Evolutionary conservation across 164 flowering plant species (phyloP), one percentile per base, ranked within the genome.

Genomic region (Macadamia tetraphylla): DNA sequence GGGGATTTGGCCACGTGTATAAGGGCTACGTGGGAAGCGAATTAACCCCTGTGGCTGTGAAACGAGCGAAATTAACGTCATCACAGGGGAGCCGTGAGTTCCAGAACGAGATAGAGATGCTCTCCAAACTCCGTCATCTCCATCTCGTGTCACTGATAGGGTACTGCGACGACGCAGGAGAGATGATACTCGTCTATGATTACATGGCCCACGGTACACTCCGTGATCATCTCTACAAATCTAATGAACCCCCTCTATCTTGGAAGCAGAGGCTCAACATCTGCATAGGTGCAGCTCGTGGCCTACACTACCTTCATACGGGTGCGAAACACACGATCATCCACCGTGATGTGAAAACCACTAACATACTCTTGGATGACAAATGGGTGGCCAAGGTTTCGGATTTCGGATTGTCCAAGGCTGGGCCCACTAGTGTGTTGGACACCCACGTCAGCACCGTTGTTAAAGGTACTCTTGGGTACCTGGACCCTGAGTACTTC

Each of bases 371-470:
- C 31, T 60, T 71, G 48, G 69, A 72, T 57, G 62, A 67, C 1
- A 60, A 72, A 35, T 66, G 65, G 68, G 69, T 71, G 32, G 74
- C 69, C 11, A 71, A 71, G 69, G 64, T 71, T 18, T 71, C 74
- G 5, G 74, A 71, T 65, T 71, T 71, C 42, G 74, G 74, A 1
- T 60, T 71, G 64, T 71, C 74, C 1, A 71, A 59, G 35, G 13
- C 65, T 6, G 69, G 69, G 5, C 60, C 74, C 0, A 60, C 32
- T 1, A 63, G 32, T 17, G 10, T 14, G 49, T 23, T 9, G 14
- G 15, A 63, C 72, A 11, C 51, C 51, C 51, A 46, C 51, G 51
- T 46, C 51, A 46, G 51, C 51, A 46, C 51, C 13, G 12, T 46
- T 9, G 51, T 46, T 9, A 46, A 46, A 9, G 51, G 51, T 46